A percentile compares a stretch with the other conserved stretches of the same genome.
phyloP scores from a whole-genome alignment of 306 rosid genomes.

The Dryas octopetala region DNA sequence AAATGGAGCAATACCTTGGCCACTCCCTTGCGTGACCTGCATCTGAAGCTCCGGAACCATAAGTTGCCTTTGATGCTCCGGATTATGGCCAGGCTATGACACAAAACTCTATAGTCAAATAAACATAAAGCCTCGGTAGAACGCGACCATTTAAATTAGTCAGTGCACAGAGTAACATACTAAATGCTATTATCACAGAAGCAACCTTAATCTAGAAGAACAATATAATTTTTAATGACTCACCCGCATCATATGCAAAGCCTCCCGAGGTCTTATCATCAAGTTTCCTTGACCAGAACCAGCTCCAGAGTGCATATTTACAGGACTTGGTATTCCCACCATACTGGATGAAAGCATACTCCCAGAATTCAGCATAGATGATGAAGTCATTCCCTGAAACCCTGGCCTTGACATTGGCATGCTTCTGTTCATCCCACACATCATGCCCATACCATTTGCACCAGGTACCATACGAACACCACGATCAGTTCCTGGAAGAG shows the following conservation, averaged over 20 bases:
- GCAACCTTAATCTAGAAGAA: conserved; percentile 5
- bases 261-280: conserved; percentile 76
- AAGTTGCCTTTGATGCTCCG: conserved; percentile 85
- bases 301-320: conserved; percentile 77
- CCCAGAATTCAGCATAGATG: conserved; percentile 73
- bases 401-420: conserved; percentile 80
- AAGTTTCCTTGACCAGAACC: conserved; percentile 78
- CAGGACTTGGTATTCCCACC: conserved; percentile 80
- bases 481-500: conserved; percentile 79
- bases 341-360: conserved; percentile 76
- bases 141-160: neutral
- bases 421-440: conserved; percentile 81
- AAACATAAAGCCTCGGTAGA: neutral
- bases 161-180: neutral
- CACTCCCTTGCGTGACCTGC: conserved; percentile 76
- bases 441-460: conserved; percentile 80
- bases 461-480: conserved; percentile 81
- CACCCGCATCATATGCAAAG: conserved; percentile 82
- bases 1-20: conserved; percentile 68
- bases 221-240: conserved; percentile 33
- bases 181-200: neutral
- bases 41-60: conserved; percentile 75
- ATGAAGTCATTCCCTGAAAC: conserved; percentile 72
- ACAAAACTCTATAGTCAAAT: conserved; percentile 14
- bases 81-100: conserved; percentile 79